phyloP scores from a whole-genome alignment of 371 early-diverging fungal species.

The Mucor velutinosus region DNA sequence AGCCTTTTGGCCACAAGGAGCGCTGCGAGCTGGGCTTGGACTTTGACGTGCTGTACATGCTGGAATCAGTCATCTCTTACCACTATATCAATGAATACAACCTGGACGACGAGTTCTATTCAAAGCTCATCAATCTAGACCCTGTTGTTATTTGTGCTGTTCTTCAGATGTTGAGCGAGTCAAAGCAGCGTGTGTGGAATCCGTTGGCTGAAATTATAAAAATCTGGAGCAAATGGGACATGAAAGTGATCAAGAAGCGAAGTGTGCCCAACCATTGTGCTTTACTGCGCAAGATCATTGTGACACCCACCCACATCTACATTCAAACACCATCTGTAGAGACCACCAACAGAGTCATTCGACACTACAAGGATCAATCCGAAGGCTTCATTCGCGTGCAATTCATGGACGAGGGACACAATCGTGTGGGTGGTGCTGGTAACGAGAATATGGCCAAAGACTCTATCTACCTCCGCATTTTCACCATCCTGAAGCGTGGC shows the following conservation, averaged over 20 bases:
- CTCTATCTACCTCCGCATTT: slow-evolving; percentile 55
- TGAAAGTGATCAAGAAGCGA: slow-evolving; percentile 18
- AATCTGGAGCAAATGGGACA: slow-evolving; percentile 23
- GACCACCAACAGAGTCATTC: slow-evolving; percentile 69
- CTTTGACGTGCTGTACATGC: slow-evolving; percentile 50
- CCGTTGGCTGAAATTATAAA: slow-evolving; percentile 19
- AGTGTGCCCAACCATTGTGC: slow-evolving; percentile 57
- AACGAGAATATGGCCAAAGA: slow-evolving; percentile 22
- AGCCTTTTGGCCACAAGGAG: slow-evolving; percentile 25
- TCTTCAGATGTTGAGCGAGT: slow-evolving; percentile 31
- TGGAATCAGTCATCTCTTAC: slow-evolving; percentile 47
- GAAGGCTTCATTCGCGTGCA: slow-evolving; percentile 73
- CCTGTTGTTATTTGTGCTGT: slow-evolving; percentile 35
- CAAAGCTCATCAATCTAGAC: slow-evolving; percentile 12
- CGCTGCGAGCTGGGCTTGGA: slow-evolving; percentile 8
- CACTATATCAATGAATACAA: slow-evolving; percentile 48
- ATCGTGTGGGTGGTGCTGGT: slow-evolving; percentile 32
- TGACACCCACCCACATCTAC: slow-evolving; percentile 66
- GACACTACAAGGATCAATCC: slow-evolving; percentile 44
- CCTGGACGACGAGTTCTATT: slow-evolving; percentile 37
- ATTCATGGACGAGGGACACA: slow-evolving; percentile 67
- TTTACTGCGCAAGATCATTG: slow-evolving; percentile 57
- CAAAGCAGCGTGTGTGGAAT: slow-evolving; percentile 45
- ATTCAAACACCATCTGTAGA: slow-evolving; percentile 60
- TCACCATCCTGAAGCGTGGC: slow-evolving; percentile 54